These are phyloP conservation scores for Rhizophora mangle DNA, from an alignment of 345 rosid species.

Conservation along the genomic window DNA sequence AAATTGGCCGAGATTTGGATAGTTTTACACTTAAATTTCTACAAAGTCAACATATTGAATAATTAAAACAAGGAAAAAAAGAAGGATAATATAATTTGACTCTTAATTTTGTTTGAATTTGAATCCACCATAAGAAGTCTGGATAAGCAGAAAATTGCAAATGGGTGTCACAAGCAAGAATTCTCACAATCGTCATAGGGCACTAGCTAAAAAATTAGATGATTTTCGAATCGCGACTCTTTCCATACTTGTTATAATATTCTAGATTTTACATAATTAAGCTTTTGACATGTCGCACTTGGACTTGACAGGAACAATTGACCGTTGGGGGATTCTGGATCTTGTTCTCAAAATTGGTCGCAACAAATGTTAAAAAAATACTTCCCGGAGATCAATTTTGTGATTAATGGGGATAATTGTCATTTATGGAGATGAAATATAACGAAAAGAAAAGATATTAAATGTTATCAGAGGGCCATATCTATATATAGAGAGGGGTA, in stretches of 20 bases:
- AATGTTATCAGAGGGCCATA: not conserved
- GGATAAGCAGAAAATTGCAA: conserved; percentile 4
- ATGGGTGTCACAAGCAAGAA: conserved; percentile 41
- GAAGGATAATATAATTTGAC: not conserved
- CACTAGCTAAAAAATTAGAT: conserved; percentile 21
- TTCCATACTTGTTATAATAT: not conserved
- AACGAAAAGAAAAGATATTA: not conserved
- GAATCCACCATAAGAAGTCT: not conserved
- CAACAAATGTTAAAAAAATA: not conserved
- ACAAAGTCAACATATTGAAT: conserved; percentile 3
- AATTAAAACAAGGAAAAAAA: conserved; percentile 23
- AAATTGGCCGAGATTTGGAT: conserved; percentile 1
- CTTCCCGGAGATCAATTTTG: conserved; percentile 5
- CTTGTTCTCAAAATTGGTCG: not conserved
- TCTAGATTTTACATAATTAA: not conserved
- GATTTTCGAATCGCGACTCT: not conserved
- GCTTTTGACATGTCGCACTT: no score
- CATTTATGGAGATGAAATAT: no score
- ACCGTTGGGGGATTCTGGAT: not conserved
- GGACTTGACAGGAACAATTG: no score
- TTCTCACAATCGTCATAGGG: conserved; percentile 40
- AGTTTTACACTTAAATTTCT: conserved; percentile 10
- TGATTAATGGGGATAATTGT: not conserved
- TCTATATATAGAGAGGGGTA: not conserved
- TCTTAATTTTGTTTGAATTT: not conserved